These are phyloP conservation scores for Omphalea diandra DNA, from an alignment of 441 rosid species.

Conservation along the genomic window DNA sequence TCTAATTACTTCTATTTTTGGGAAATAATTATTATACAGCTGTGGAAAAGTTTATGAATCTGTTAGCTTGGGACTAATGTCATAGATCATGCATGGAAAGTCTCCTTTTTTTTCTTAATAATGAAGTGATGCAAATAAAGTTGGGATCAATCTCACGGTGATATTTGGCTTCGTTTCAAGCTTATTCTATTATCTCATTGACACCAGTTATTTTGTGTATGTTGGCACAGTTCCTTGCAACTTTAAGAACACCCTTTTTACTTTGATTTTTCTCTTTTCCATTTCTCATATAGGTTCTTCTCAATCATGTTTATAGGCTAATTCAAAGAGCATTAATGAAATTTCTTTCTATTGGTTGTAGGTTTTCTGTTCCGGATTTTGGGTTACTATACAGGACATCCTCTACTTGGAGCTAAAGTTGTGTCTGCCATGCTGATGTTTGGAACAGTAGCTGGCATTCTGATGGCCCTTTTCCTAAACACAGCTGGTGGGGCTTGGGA, in stretches of 20 bases:
- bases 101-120: not conserved
- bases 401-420: conserved; percentile 96
- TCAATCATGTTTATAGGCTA: not conserved
- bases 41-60: not conserved
- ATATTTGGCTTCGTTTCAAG: not conserved
- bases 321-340: conserved; percentile 12
- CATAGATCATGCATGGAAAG: not conserved
- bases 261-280: not conserved
- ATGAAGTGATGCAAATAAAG: not conserved
- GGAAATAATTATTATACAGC: not conserved
- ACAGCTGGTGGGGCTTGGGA: conserved; percentile 99
- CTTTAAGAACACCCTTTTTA: not conserved
- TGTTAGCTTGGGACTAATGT: not conserved
- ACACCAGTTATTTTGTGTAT: not conserved
- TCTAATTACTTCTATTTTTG: not conserved
- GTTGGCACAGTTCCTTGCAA: not conserved
- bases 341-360: conserved; percentile 33
- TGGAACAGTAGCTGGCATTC: conserved; percentile 93
- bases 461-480: conserved; percentile 98
- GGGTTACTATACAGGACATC: conserved; percentile 89
- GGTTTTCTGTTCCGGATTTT: conserved; percentile 79
- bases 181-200: not conserved
- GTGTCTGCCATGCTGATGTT: conserved; percentile 95
- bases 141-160: not conserved
- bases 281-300: not conserved